Evolutionary conservation across 345 rosid species (phyloP), one percentile per base, ranked within the genome.

Genomic region (Fremontodendron californicum): DNA sequence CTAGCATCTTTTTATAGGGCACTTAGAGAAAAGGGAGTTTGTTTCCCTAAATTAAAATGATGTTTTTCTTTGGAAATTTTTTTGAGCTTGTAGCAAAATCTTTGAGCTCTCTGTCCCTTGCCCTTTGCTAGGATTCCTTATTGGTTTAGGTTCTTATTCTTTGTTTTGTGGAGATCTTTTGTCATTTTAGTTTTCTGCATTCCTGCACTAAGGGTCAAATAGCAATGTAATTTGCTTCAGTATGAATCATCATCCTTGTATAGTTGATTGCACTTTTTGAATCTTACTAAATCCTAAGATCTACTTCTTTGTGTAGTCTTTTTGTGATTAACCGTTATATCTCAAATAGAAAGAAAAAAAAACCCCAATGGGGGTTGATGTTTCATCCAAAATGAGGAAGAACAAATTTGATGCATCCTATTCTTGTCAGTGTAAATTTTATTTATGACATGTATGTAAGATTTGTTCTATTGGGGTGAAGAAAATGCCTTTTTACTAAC

Each of bases 301-400:
- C 35, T 43, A 16, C 21, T 39, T 21, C 15, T 4, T 60, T 18
- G 9, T 29, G 4, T 21, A 16, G 13, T 21, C 43, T 73, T 45
- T 51, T 35, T 6, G 27, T 35, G 37, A 68, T 25, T 25, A 25
- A 43, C 37, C 37, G 11, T 67, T 12, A 12, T 67, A 67, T 12
- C n/a, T 67, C 52, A 43, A 45, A 67, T n/a, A n/a, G n/a, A 43
- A 42, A 1, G 15, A n/a, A 37, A 9, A 37, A 33, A 54, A 54
- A 54, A 54, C 1, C 1, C 35, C 35, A 19, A 35, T 4, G 0
- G 35, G 3, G 52, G 51, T 43, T 67, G 52, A 67, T 68, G 23
- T 43, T 68, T 43, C 54, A 68, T 68, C 73, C 54, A 68, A 43
- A 43, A 25, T 68, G 54, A 13, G 21, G 21, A 68, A 67, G 31